Evolutionary conservation across 208 protist genomes (phyloP), one percentile per base, ranked within the genome.

Genomic region (Crithidia brevicula): DNA sequence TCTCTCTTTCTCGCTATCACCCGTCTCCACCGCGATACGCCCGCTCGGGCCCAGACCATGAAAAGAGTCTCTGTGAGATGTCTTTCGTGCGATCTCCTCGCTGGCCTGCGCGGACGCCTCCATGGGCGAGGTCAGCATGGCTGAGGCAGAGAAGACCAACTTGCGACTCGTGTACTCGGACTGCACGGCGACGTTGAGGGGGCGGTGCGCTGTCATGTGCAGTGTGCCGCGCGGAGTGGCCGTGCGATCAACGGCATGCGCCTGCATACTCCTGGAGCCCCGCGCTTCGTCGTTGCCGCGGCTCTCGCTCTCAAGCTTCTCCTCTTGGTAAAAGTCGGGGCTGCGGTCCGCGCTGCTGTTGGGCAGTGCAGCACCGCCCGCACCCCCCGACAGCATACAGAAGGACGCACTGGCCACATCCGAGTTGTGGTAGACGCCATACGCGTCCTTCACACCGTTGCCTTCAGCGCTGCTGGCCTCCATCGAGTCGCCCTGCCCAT

Each of bases 101-200:
- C 18, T 36, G 11, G 18, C 13, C 1, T 10, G 31, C 33, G 31
- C 36, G 0, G 22, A 2, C 22, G 20, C 23, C 10, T 65, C 59
- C 10, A 40, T 10, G 20, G 45, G 59, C 9, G 59, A 65, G 9
- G 59, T 54, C 28, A 65, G 46, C 59, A 54, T 31, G 25, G 45
- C 33, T 18, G 59, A 65, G 4, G 59, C 59, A 22, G 59, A 65
- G 59, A 40, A 74, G 4, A 61, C 45, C 11, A 74, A 60, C 33
- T 62, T 61, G 33, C 68, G 68, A 20, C 60, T 67, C 33, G 68
- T 74, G 34, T 28, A 43, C 20, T 45, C 20, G 1, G 45, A 31
- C 28, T 28, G 25, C 30, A 20, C 40, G 9, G 9, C 59, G 9
- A 65, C 23, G 10, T 43, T 13, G 11, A 65, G 22, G 3, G 46